A percentile compares a stretch with the other conserved stretches of the same genome.
Conservation (phyloP, 108 stramenopile genomes). For the Phaeodactylum tricornutum region DNA sequence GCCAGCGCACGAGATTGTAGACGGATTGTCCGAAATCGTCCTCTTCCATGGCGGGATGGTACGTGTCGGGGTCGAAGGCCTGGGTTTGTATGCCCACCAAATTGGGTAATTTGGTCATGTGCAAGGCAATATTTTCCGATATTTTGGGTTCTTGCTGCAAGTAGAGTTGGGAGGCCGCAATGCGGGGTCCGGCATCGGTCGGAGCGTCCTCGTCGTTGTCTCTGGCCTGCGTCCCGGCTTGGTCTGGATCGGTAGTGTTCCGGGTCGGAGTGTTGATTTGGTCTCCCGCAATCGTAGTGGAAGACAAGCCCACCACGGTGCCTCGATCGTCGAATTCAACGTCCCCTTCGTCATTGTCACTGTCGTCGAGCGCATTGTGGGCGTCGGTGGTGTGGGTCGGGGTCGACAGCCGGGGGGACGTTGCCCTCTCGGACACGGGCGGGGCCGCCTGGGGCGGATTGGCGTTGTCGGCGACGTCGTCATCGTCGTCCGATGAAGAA, state of each 20-base stretch:
- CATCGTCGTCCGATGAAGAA: not conserved
- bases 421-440: not conserved
- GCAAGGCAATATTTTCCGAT: constrained; percentile 14
- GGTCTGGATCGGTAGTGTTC: constrained; percentile 9
- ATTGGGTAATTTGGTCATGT: constrained; percentile 74
- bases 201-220: not conserved
- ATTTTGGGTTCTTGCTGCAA: constrained; percentile 23
- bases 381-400: not conserved
- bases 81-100: constrained; percentile 61
- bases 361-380: not conserved
- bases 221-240: not conserved
- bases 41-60: constrained; percentile 39
- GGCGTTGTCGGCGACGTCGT: not conserved
- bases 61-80: constrained; percentile 52
- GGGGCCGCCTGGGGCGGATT: not conserved
- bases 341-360: constrained; percentile 11
- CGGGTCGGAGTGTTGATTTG: not conserved
- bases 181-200: constrained; percentile 10
- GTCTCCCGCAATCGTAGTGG: not conserved
- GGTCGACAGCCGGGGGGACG: not conserved
- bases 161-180: constrained; percentile 25
- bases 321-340: constrained; percentile 30
- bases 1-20: constrained; percentile 78
- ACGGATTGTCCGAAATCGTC: constrained; percentile 45
- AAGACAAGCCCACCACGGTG: constrained; percentile 23